Percentiles rank a stretch among this genome's conserved stretches.
phyloP scores from a whole-genome alignment of 2,329 filamentous ascomycete species.

The Allantophomopsis cytisporea region DNA sequence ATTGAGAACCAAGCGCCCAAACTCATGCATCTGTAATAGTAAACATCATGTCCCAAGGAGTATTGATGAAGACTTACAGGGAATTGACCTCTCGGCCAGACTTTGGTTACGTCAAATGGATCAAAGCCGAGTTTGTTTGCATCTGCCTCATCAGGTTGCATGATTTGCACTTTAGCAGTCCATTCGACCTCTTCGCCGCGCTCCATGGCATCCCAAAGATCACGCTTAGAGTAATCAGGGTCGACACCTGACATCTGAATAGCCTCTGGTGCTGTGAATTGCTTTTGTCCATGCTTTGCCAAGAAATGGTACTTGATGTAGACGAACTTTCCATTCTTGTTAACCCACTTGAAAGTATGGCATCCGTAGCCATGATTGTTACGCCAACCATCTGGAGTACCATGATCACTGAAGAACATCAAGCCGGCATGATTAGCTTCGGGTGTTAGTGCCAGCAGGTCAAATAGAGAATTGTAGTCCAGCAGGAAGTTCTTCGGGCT shows the following conservation, averaged over 20 bases:
- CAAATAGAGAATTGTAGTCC: conserved; percentile 36
- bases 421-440: conserved; percentile 52
- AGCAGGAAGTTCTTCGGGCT: conserved; percentile 59
- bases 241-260: conserved; percentile 36
- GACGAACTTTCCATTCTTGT: conserved; percentile 49
- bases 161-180: conserved; percentile 49
- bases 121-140: conserved; percentile 37
- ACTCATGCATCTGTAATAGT: conserved; percentile 5
- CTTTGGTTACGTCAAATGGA: conserved; percentile 57
- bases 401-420: conserved; percentile 51
- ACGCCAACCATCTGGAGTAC: conserved; percentile 50
- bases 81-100: conserved; percentile 51
- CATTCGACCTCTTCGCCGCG: conserved; percentile 47
- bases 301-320: conserved; percentile 54
- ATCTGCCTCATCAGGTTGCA: conserved; percentile 49
- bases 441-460: conserved; percentile 41
- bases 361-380: conserved; percentile 57
- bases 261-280: conserved; percentile 42
- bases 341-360: conserved; percentile 54
- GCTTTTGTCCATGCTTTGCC: conserved; percentile 48
- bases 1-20: conserved; percentile 52
- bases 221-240: conserved; percentile 48
- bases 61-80: conserved; percentile 33
- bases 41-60: too few relatives aligned
- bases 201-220: conserved; percentile 50